Base-by-base conservation (phyloP, 2,329 filamentous ascomycete genomes). In the Dryadomyces sulphureus region DNA sequence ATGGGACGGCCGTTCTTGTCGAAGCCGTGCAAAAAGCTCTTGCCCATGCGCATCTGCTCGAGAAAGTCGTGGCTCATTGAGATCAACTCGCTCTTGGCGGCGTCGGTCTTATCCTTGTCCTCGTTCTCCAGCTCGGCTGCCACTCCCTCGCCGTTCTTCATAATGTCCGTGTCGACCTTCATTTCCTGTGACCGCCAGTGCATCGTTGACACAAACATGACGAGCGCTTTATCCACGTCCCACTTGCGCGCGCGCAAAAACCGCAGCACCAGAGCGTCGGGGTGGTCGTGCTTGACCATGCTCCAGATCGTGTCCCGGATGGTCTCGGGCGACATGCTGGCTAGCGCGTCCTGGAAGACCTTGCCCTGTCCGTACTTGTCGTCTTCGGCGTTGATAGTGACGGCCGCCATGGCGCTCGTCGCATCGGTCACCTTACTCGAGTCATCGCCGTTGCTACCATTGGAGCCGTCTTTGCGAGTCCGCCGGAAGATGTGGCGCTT, bases 251-350 rank as follows among this genome's bases (percentile, higher is more conserved):
- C 88, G 44, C 88, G 73, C 47, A 94, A 68, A 62, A 94, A 94
- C 38, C 88, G 79, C 48, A 94, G 66, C 16, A 90, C 66, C 17
- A 93, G 68, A 2, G 81, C 83, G 64, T 98, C 92, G 0, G 92
- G 92, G 59, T 96, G 79, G 58, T 98, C 92, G 56, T 92, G 82
- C 68, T 96, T 98, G 48, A 90, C 77, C 87, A 95, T 94, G 54
- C 68, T 75, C 92, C 92, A 96, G 59, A 96, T 84, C 0, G 88
- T 81, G 16, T 72, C 69, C 45, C 88, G 78, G 53, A 98, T 77
- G 38, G 82, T 73, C 56, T 93, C 86, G 0, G 90, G 85, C 1
- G 79, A 73, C 56, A 83, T 75, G 49, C 75, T 85, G 42, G 82
- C 80, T 9, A 98, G 64, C 0, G 87, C 86, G 36, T 90, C 79